Evolutionary conservation across 768 basidiomycete species (phyloP).

Genomic region (Cantharellus anzutake): DNA sequence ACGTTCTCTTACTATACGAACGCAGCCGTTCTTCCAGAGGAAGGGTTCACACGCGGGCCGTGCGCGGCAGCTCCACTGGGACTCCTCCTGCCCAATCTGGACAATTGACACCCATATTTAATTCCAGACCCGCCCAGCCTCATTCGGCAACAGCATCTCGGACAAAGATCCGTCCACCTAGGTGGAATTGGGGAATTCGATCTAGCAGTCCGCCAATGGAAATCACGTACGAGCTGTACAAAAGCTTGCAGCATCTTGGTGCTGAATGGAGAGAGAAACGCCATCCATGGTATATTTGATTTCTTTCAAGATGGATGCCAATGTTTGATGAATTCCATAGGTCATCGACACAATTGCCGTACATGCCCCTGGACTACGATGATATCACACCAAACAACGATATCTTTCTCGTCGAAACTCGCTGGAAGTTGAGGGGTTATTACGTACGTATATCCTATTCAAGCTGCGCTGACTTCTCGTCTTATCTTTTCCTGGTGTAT

Average conservation of each 20-base stretch:
- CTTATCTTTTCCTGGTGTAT: background rate
- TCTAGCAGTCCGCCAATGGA: constrained; percentile 94
- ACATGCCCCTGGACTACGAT: constrained; percentile 10
- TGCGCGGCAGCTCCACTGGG: background rate
- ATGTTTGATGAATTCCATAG: background rate
- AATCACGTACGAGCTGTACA: constrained; percentile 96
- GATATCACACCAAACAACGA: constrained; percentile 18
- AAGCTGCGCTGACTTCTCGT: background rate
- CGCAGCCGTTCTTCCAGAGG: background rate
- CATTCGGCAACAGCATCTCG: background rate
- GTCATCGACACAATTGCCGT: background rate
- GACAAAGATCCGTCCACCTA: constrained; percentile 22
- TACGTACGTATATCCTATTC: background rate
- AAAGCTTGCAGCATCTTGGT: constrained; percentile 69
- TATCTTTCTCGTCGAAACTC: constrained; percentile 87
- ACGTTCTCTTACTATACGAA: background rate
- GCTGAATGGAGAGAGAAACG: constrained; percentile 98
- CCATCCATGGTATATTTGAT: constrained; percentile 17
- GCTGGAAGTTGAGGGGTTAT: constrained; percentile 82
- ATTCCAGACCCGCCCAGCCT: background rate
- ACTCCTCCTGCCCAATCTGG: background rate
- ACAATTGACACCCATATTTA: background rate
- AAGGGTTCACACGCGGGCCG: background rate
- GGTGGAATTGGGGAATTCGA: constrained; percentile 97
- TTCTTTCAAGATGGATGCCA: constrained; percentile 4